These are phyloP conservation scores for Pichia sp. DNA, from an alignment of 1,139 yeast species.

Conservation along the genomic window DNA sequence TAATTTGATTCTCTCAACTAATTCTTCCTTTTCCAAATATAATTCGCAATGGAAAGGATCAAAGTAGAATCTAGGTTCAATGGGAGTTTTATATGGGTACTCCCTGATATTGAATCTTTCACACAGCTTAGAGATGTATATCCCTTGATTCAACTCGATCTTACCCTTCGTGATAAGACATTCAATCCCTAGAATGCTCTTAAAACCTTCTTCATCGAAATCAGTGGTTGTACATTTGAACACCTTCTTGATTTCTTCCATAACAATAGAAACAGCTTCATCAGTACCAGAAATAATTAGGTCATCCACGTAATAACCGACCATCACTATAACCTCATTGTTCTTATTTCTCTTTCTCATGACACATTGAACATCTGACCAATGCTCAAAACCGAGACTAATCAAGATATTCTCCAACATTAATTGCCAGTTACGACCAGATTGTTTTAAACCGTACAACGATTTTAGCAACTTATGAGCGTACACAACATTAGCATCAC, in stretches of 20 bases:
- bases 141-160: not conserved
- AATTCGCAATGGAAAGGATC: not conserved
- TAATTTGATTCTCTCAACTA: not conserved
- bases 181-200: constrained; percentile 3
- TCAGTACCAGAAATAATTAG: not conserved
- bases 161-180: not conserved
- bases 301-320: constrained; percentile 4
- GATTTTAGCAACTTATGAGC: constrained; percentile 4
- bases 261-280: not conserved
- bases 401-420: not conserved
- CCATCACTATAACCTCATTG: not conserved
- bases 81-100: not conserved
- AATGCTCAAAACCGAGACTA: constrained; percentile 1
- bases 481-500: not conserved
- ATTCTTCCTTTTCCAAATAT: not conserved
- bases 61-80: constrained; percentile 1
- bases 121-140: not conserved
- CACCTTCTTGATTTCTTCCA: not conserved
- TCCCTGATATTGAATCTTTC: not conserved
- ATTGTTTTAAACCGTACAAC: constrained; percentile 4
- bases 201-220: not conserved
- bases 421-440: constrained; percentile 2
- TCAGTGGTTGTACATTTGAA: constrained; percentile 2
- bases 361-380: not conserved
- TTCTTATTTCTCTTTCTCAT: not conserved